These are phyloP conservation scores for Tricholoma bakamatsutake DNA, from an alignment of 768 basidiomycete genomes.

Conservation along the genomic window DNA sequence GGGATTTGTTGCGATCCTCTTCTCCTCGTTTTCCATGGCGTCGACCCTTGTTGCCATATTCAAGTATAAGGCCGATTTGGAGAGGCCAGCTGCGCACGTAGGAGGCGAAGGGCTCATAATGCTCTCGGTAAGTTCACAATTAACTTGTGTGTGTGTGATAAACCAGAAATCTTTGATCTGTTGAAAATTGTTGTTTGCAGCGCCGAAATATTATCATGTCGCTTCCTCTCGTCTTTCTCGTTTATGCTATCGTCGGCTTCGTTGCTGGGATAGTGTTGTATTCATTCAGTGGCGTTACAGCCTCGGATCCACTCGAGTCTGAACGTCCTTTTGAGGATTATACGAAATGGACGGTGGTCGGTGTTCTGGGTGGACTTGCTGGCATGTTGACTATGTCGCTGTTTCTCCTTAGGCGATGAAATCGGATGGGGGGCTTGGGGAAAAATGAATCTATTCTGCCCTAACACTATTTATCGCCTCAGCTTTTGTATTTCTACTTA, in stretches of 20 bases:
- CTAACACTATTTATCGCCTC: too few species aligned
- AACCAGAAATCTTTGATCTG: too few species aligned
- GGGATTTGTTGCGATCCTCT: slow-evolving; percentile 61
- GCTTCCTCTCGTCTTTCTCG: slow-evolving; percentile 67
- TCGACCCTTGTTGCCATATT: slow-evolving; percentile 67
- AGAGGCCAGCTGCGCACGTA: slow-evolving; percentile 40
- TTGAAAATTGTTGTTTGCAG: too few species aligned
- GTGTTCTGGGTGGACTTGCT: slow-evolving; percentile 55
- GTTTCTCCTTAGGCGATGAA: slow-evolving; percentile 29
- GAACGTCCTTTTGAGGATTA: slow-evolving; percentile 49
- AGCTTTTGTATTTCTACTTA: neutral
- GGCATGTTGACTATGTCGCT: slow-evolving; percentile 55
- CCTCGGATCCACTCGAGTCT: slow-evolving; percentile 30
- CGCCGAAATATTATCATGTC: slow-evolving; percentile 61
- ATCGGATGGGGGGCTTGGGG: neutral
- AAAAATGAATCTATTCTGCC: too few species aligned
- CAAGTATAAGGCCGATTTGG: slow-evolving; percentile 62
- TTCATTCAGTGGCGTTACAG: slow-evolving; percentile 48
- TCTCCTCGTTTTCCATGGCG: slow-evolving; percentile 64
- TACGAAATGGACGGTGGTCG: slow-evolving; percentile 58
- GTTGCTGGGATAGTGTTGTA: slow-evolving; percentile 60
- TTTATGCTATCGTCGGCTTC: slow-evolving; percentile 67
- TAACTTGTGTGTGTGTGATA: too few species aligned
- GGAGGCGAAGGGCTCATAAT: slow-evolving; percentile 54
- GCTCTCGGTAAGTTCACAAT: slow-evolving; percentile 40